Evolutionary conservation across 1,284 basidiomycete genomes (phyloP).

Genomic region (Trichosporon ovoides): DNA sequence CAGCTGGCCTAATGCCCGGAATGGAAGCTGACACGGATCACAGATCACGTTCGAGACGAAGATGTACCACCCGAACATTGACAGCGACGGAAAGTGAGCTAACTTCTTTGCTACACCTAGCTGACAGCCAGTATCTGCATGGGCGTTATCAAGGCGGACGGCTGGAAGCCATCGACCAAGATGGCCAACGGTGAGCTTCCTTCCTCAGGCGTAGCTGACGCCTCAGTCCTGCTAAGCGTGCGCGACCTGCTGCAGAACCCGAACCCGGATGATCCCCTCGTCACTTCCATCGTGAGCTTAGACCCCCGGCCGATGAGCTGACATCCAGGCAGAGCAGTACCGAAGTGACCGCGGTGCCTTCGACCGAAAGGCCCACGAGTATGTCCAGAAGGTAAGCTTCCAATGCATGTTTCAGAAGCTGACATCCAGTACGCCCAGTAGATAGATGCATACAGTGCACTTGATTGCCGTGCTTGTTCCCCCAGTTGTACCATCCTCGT

Average conservation of each 20-base stretch:
- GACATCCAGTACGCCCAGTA: constrained; percentile 16
- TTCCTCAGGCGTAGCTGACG: background rate
- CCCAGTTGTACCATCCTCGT: background rate
- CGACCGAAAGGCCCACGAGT: constrained; percentile 43
- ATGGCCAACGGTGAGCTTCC: constrained; percentile 60
- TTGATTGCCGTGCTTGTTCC: background rate
- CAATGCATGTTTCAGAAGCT: background rate
- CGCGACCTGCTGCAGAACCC: constrained; percentile 83
- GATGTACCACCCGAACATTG: constrained; percentile 59
- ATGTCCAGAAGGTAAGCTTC: constrained; percentile 40
- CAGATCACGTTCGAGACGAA: constrained; percentile 88
- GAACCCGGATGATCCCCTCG: constrained; percentile 83
- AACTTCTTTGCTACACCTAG: no score
- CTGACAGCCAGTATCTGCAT: constrained; percentile 52
- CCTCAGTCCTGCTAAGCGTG: constrained; percentile 67
- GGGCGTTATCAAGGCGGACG: constrained; percentile 50
- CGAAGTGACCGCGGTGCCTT: constrained; percentile 37
- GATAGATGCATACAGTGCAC: background rate
- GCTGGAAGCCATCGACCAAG: constrained; percentile 81
- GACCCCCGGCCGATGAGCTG: constrained; percentile 2
- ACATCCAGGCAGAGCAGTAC: constrained; percentile 46
- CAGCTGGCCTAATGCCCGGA: no score
- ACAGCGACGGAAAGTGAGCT: constrained; percentile 69
- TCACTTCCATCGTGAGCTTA: constrained; percentile 47
- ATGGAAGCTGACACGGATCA: no score